A percentile compares a stretch with the other conserved stretches of the same genome.
Evolutionary conservation across 1,284 basidiomycete species (phyloP).

Genomic region (Cryptococcus jaspeensis): DNA sequence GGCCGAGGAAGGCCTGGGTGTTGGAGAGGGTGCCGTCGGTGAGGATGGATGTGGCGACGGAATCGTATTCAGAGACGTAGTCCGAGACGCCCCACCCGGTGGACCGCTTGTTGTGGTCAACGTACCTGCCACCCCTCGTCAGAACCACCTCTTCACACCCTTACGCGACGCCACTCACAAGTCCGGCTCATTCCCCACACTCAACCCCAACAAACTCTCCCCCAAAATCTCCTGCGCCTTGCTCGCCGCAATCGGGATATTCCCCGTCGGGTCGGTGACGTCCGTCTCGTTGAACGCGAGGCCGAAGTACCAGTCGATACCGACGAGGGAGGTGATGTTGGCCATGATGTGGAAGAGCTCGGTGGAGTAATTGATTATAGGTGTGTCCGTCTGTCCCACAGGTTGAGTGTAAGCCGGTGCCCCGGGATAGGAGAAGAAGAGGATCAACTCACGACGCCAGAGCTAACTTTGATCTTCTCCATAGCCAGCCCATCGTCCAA

Average conservation of each 20-base stretch:
- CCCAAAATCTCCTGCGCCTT: conserved; percentile 59
- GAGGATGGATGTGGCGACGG: conserved; percentile 53
- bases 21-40: conserved; percentile 52
- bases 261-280: conserved; percentile 34
- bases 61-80: conserved; percentile 58
- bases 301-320: conserved; percentile 62
- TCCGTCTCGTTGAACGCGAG: conserved; percentile 57
- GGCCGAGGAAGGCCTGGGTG: conserved; percentile 60
- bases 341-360: conserved; percentile 61
- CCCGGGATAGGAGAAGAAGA: not conserved
- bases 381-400: conserved; percentile 55
- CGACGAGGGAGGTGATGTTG: conserved; percentile 60
- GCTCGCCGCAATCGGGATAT: conserved; percentile 61
- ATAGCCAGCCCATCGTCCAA: conserved; percentile 56
- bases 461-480: conserved; percentile 39
- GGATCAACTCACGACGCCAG: conserved; percentile 20
- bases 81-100: conserved; percentile 53
- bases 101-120: conserved; percentile 39
- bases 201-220: conserved; percentile 59
- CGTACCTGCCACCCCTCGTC: conserved; percentile 21
- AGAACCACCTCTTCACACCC: not conserved
- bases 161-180: too few species aligned
- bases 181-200: conserved; percentile 69
- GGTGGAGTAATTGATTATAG: conserved; percentile 59
- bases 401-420: not conserved